Conservation (phyloP, 441 rosid genomes). For the Populus hybrid region DNA sequence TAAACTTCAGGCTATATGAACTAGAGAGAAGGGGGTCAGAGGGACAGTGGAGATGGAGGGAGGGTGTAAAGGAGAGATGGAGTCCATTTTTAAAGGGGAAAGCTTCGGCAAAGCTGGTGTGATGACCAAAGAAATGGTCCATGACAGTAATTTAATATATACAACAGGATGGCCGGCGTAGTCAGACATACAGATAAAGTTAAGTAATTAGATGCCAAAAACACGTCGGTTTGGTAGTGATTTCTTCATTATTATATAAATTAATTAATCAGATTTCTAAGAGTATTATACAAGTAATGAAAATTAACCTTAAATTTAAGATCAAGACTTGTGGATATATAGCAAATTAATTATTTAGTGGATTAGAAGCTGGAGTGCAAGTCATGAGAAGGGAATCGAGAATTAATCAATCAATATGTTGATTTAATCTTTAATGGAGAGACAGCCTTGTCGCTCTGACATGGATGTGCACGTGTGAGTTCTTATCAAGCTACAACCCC, state of each 20-base stretch:
- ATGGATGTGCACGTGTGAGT: neutral
- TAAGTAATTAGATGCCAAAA: slow-evolving; percentile 33
- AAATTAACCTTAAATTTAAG: neutral
- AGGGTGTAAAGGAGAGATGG: slow-evolving; percentile 24
- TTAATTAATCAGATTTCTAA: neutral
- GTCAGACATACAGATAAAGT: slow-evolving; percentile 37
- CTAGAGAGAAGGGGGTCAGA: neutral
- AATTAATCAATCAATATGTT: too few relatives aligned
- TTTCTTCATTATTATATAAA: slow-evolving; percentile 24
- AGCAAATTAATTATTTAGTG: neutral
- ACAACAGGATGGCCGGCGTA: slow-evolving; percentile 51
- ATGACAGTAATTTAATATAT: slow-evolving; percentile 16
- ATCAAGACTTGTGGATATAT: neutral
- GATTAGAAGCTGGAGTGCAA: neutral
- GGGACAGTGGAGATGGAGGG: slow-evolving; percentile 5
- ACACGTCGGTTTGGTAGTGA: slow-evolving; percentile 47
- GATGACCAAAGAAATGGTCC: slow-evolving; percentile 37
- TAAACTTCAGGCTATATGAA: neutral
- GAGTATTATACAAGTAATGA: neutral
- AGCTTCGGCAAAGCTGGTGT: slow-evolving; percentile 17
- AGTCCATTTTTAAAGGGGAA: slow-evolving; percentile 23
- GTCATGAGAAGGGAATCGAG: neutral
- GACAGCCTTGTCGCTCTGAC: slow-evolving; percentile 8
- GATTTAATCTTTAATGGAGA: too few relatives aligned
- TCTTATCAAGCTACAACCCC: slow-evolving; percentile 7